Percentiles rank a stretch among this genome's conserved stretches.
These are phyloP conservation scores for Sphagnum contortum DNA, from an alignment of 225 moss, liverwort and hornwort genomes.

Conservation along the genomic window DNA sequence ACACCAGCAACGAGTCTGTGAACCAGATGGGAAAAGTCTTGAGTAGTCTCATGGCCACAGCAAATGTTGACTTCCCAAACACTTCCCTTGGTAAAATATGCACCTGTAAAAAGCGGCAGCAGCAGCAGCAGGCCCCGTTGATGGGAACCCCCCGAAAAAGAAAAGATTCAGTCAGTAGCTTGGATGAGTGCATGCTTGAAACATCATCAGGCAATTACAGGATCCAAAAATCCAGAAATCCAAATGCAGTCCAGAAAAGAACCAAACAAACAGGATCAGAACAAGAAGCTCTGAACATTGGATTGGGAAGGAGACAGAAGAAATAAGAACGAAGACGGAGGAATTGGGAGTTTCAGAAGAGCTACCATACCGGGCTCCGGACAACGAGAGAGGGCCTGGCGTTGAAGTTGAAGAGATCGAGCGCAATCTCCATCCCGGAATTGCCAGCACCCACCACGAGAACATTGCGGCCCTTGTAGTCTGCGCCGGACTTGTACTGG, in stretches of 20 bases:
- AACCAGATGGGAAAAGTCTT: constrained; percentile 71
- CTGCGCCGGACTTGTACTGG: constrained; percentile 60
- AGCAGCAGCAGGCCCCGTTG: background rate
- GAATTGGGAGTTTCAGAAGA: too few species aligned
- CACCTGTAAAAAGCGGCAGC: constrained; percentile 19
- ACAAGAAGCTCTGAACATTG: background rate
- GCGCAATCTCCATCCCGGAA: constrained; percentile 94
- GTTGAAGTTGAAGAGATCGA: constrained; percentile 61
- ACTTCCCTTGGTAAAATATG: constrained; percentile 83
- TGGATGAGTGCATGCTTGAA: background rate
- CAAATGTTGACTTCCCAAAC: constrained; percentile 68
- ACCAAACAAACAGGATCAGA: background rate
- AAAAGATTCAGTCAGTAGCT: too few species aligned
- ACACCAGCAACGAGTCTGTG: constrained; percentile 62
- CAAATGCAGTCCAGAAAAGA: background rate
- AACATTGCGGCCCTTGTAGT: constrained; percentile 39
- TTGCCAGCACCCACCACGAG: constrained; percentile 86
- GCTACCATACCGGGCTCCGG: constrained; percentile 47
- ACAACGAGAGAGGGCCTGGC: constrained; percentile 66
- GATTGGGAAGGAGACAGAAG: background rate
- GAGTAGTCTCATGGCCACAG: constrained; percentile 72
- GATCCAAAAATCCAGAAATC: background rate
- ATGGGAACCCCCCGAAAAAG: too few species aligned
- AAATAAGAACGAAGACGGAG: too few species aligned
- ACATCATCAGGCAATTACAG: too few species aligned